Evolutionary conservation across 2,329 filamentous ascomycete genomes (phyloP), one percentile per base, ranked within the genome.

Genomic region (Colletotrichum cuscutae): DNA sequence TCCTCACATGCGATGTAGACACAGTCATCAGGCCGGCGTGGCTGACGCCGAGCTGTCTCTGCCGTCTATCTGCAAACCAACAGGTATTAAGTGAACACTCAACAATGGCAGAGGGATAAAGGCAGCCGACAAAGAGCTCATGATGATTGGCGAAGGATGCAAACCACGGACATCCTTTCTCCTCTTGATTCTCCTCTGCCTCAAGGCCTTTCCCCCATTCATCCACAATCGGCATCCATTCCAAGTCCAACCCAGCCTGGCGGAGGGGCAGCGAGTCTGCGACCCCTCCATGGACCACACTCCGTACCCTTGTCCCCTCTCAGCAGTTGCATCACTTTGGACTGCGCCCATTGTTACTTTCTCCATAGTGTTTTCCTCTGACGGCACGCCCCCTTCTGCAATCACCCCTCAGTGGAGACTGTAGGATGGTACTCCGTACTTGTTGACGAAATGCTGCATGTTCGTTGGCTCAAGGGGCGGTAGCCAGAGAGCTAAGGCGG

Each of bases 161-260:
- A 24, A 24, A 37, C 19, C 22, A 61, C 46, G 9, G 22, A 11
- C 49, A 24, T 65, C 24, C 24, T 42, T 24, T 46, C 26, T 49
- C 58, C 61, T 56, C 46, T 63, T 63, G 37, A 37, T 32, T 62
- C 12, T 52, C 54, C 59, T 24, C 22, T 70, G 66, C 32, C 42
- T 56, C 56, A 49, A 26, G 28, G 32, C 70, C 67, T 42, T 54
- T 60, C 30, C 69, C 63, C 69, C 65, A 63, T 72, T 53, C 66
- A 70, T 72, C 70, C 70, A 70, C 53, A 66, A 19, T 72, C 66
- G 24, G 32, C 66, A 61, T 65, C 22, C 66, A 61, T 70, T 46
- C 32, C 60, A 71, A 61, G 65, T 46, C 46, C 60, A 71, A 60
- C 56, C 46, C 66, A 49, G 35, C 30, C 49, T 60, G 49, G 65